Evolutionary conservation across 2,329 filamentous ascomycete genomes (phyloP).

Genomic region (Oidium heveae): DNA sequence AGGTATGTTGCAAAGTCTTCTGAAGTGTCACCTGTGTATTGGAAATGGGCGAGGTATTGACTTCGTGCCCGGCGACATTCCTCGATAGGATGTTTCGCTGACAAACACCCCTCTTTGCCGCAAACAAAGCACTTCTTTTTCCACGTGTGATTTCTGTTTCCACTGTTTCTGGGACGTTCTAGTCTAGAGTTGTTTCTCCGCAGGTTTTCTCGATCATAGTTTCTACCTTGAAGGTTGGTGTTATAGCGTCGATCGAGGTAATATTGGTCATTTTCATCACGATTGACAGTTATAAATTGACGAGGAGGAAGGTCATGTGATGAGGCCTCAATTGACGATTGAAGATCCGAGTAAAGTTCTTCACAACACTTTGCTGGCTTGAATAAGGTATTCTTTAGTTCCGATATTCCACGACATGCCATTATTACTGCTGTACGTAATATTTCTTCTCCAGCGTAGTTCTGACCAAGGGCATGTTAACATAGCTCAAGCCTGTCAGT

Average conservation of each 20-base stretch:
- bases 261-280: not conserved
- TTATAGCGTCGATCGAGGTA: not conserved
- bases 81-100: not conserved
- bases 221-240: not conserved
- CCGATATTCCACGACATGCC: not conserved
- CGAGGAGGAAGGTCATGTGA: not conserved
- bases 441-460: not conserved
- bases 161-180: not conserved
- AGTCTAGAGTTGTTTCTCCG: not conserved
- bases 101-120: not conserved
- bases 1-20: conserved; percentile 1
- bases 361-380: not conserved
- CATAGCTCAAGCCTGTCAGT: not conserved
- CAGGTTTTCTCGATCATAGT: not conserved
- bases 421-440: not conserved
- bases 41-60: not conserved
- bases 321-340: not conserved
- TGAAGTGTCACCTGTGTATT: not conserved
- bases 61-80: not conserved
- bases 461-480: not conserved
- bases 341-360: not conserved
- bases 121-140: conserved; percentile 1
- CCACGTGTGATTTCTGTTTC: not conserved
- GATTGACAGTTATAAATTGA: not conserved
- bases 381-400: not conserved